phyloP scores from a whole-genome alignment of 495 filamentous ascomycete genomes.

The Neurospora africana region DNA sequence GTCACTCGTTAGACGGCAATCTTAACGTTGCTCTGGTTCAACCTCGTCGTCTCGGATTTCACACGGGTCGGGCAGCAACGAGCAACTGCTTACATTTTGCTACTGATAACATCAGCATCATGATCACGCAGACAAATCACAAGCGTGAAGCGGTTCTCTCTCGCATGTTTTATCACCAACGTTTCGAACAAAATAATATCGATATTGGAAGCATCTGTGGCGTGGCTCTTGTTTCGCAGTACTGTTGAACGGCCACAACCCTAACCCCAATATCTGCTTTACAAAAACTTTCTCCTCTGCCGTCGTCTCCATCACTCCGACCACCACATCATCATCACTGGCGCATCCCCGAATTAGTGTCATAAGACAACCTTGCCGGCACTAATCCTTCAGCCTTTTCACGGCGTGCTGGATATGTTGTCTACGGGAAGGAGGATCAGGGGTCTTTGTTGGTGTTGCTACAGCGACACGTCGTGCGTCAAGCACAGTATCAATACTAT shows the following conservation, averaged over 20 bases:
- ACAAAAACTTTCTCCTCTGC: not conserved
- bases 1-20: too few species aligned
- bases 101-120: not conserved
- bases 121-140: not conserved
- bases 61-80: not conserved
- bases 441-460: not conserved
- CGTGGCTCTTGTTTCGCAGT: not conserved
- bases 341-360: not conserved
- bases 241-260: not conserved
- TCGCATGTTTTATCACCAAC: not conserved
- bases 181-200: not conserved
- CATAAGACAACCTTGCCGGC: not conserved
- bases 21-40: too few species aligned
- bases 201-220: not conserved
- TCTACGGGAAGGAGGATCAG: not conserved
- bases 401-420: not conserved
- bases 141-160: not conserved
- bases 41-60: too few species aligned
- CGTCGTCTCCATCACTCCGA: not conserved
- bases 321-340: not conserved
- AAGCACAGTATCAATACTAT: not conserved
- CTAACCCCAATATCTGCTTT: not conserved
- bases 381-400: not conserved
- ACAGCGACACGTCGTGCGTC: not conserved
- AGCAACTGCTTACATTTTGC: not conserved